A percentile compares a stretch with the other conserved stretches of the same genome.
phyloP scores from a whole-genome alignment of 495 filamentous ascomycete species.

The Thermochaetoides thermophila region DNA sequence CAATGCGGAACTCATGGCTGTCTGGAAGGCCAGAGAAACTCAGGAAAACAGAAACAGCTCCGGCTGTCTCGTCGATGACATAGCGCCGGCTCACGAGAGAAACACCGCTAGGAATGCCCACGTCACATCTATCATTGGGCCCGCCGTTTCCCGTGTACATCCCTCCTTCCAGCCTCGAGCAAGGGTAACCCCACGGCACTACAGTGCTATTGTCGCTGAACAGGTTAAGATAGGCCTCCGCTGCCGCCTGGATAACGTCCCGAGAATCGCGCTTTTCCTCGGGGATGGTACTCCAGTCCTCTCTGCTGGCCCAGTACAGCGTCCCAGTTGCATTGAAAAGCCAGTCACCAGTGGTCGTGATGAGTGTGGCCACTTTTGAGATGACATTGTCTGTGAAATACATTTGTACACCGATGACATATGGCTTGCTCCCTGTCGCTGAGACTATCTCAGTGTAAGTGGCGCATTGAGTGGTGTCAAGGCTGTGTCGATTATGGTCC shows the following conservation, averaged over 20 bases:
- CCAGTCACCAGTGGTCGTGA: constrained; percentile 31
- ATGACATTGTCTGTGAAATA: constrained; percentile 19
- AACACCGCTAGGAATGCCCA: constrained; percentile 26
- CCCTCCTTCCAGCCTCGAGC: constrained; percentile 33
- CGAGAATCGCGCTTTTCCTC: constrained; percentile 25
- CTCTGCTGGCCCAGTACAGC: constrained; percentile 25
- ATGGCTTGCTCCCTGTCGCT: constrained; percentile 26
- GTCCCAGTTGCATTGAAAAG: constrained; percentile 38
- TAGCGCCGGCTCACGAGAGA: constrained; percentile 27
- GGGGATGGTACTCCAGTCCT: constrained; percentile 33
- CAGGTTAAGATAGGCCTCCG: constrained; percentile 34
- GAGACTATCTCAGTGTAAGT: constrained; percentile 38
- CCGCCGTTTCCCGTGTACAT: constrained; percentile 26
- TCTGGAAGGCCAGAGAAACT: constrained; percentile 31
- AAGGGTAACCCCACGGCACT: constrained; percentile 36
- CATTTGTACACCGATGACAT: constrained; percentile 36
- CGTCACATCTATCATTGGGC: constrained; percentile 21
- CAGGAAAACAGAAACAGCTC: constrained; percentile 31
- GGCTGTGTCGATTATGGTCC: constrained; percentile 31
- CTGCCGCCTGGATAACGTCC: constrained; percentile 31
- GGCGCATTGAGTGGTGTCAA: constrained; percentile 35
- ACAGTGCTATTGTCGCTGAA: constrained; percentile 28
- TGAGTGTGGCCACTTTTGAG: constrained; percentile 28
- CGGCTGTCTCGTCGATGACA: constrained; percentile 37
- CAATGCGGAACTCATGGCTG: constrained; percentile 36